These are phyloP conservation scores for Leccinum uliginosum DNA, from an alignment of 768 basidiomycete species.

Conservation along the genomic window DNA sequence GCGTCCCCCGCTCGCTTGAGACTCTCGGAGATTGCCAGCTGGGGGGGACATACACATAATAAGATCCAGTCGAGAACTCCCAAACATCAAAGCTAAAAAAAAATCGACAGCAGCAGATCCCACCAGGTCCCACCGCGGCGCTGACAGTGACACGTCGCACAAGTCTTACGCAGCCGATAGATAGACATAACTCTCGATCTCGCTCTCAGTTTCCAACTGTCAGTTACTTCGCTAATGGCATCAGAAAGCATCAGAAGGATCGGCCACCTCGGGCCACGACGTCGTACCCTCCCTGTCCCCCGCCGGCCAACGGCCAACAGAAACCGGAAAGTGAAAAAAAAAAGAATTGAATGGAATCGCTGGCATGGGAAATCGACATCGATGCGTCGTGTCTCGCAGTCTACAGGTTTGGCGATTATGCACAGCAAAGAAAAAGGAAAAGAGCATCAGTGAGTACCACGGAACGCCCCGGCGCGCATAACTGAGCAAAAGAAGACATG, in stretches of 20 bases:
- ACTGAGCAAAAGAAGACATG: not conserved
- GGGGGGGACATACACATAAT: not conserved
- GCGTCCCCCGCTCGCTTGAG: not conserved
- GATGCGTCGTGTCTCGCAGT: not conserved
- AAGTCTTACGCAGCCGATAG: not conserved
- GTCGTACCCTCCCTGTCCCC: not conserved
- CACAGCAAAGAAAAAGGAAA: not conserved
- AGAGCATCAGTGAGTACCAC: not conserved
- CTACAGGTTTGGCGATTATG: not conserved
- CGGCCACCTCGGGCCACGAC: not conserved
- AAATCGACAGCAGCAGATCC: not conserved
- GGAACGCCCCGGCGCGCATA: not conserved
- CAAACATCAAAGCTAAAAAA: not conserved
- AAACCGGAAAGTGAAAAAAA: not conserved
- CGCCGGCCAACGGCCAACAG: not conserved
- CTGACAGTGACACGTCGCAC: not conserved
- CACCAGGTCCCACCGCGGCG: not conserved
- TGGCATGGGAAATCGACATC: not conserved
- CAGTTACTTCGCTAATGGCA: not conserved
- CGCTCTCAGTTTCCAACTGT: not conserved
- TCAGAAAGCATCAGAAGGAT: not conserved
- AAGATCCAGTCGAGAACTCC: not conserved
- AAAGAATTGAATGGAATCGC: not conserved
- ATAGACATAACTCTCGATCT: not conserved
- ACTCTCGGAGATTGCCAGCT: not conserved